A percentile compares a stretch with the other conserved stretches of the same genome.
phyloP scores from a whole-genome alignment of 148 eudicot genomes.

The Fagopyrum esculentum region DNA sequence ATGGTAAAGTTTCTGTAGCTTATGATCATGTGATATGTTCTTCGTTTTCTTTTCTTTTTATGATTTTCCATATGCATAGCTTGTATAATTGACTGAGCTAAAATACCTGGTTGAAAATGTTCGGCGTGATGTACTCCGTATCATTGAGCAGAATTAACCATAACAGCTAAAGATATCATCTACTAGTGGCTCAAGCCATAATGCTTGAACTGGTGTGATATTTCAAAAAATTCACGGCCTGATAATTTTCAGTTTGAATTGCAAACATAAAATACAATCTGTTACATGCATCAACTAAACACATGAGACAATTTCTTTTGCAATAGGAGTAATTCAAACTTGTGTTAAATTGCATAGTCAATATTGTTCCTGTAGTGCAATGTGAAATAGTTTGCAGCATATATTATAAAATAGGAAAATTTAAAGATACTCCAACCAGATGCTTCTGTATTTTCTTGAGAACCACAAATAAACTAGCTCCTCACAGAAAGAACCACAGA shows the following conservation, averaged over 20 bases:
- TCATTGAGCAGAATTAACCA: slow-evolving; percentile 1
- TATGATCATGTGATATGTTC: not conserved
- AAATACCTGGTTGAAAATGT: not conserved
- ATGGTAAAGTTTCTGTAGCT: slow-evolving; percentile 42
- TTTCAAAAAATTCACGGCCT: not conserved
- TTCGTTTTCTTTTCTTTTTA: not conserved
- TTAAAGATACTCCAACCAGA: not conserved
- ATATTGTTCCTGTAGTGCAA: not conserved
- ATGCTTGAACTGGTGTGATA: not conserved
- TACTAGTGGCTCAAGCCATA: not conserved
- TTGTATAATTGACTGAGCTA: not conserved
- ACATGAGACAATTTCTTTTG: not conserved
- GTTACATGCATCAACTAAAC: not conserved
- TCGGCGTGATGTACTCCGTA: not conserved
- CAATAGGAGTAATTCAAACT: not conserved
- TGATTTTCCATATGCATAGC: not conserved
- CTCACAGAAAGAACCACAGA: not conserved
- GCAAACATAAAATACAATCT: not conserved
- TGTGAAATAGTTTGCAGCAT: not conserved
- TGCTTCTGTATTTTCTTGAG: not conserved
- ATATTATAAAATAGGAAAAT: not conserved
- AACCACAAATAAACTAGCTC: not conserved
- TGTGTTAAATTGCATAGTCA: not conserved
- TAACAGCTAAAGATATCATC: not conserved
- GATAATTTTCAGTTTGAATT: not conserved